Percentiles rank a stretch among this genome's conserved stretches.
Conservation (phyloP, 352 stramenopile species). For the Phytopythium aichiense region DNA sequence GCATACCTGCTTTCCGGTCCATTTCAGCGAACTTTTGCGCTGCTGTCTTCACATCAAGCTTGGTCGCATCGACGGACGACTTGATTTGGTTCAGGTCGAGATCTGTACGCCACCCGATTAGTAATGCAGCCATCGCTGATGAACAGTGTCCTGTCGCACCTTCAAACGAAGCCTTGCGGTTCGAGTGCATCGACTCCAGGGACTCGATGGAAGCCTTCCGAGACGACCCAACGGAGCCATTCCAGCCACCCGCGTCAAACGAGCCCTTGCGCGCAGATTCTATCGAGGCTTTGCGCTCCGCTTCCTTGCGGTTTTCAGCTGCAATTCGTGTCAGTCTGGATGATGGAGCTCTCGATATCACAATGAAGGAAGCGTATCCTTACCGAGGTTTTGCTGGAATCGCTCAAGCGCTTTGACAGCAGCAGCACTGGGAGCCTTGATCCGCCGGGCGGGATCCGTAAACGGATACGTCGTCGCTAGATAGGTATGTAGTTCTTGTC, state of each 20-base stretch:
- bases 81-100: constrained; percentile 56
- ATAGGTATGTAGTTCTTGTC: too few species aligned
- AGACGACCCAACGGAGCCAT: constrained; percentile 8
- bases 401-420: constrained; percentile 41
- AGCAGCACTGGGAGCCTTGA: constrained; percentile 40
- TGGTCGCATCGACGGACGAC: constrained; percentile 41
- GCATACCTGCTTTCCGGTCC: constrained; percentile 51
- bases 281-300: constrained; percentile 28
- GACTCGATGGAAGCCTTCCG: constrained; percentile 24
- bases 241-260: constrained; percentile 27
- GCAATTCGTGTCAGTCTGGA: background rate
- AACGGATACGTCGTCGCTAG: constrained; percentile 59
- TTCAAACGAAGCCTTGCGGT: constrained; percentile 34
- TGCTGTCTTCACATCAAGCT: constrained; percentile 46
- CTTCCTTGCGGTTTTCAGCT: constrained; percentile 27
- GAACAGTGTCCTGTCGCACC: constrained; percentile 10
- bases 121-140: background rate
- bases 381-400: constrained; percentile 62
- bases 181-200: constrained; percentile 32
- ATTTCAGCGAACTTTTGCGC: constrained; percentile 61
- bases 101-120: constrained; percentile 15
- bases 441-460: constrained; percentile 37
- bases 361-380: background rate
- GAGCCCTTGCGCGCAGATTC: constrained; percentile 30
- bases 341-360: background rate